phyloP scores from a whole-genome alignment of 495 filamentous ascomycete species.

The Thermochaetoides thermophila region DNA sequence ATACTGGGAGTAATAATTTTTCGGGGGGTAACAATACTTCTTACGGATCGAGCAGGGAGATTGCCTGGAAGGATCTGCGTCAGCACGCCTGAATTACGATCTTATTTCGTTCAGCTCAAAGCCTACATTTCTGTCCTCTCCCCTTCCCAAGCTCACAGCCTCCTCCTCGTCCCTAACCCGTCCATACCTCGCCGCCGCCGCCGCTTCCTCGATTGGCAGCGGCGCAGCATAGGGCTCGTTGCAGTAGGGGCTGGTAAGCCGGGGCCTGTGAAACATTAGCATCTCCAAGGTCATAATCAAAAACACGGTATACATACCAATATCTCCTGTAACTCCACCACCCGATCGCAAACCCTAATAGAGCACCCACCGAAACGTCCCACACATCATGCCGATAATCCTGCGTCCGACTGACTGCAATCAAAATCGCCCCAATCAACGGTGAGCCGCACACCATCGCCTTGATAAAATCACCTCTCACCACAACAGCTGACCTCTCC shows the following conservation, averaged over 20 bases:
- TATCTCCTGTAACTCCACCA: constrained; percentile 70
- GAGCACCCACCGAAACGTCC: constrained; percentile 65
- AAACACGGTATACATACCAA: no score
- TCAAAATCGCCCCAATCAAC: constrained; percentile 64
- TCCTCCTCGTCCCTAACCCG: constrained; percentile 24
- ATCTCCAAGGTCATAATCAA: no score
- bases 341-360: constrained; percentile 59
- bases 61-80: no score
- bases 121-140: constrained; percentile 17
- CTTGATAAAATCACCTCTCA: not conserved
- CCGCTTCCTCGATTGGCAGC: constrained; percentile 5
- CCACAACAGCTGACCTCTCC: constrained; percentile 2
- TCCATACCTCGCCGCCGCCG: constrained; percentile 9
- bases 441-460: constrained; percentile 43
- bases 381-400: constrained; percentile 94
- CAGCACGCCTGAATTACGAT: constrained; percentile 10
- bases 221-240: constrained; percentile 34
- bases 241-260: constrained; percentile 31
- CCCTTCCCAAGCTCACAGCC: no score
- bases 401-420: constrained; percentile 79
- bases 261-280: no score
- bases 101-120: constrained; percentile 6
- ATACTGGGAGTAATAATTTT: no score
- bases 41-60: no score
- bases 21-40: no score